Conservation (phyloP, 495 filamentous ascomycete genomes). For the Daldinia loculata region DNA sequence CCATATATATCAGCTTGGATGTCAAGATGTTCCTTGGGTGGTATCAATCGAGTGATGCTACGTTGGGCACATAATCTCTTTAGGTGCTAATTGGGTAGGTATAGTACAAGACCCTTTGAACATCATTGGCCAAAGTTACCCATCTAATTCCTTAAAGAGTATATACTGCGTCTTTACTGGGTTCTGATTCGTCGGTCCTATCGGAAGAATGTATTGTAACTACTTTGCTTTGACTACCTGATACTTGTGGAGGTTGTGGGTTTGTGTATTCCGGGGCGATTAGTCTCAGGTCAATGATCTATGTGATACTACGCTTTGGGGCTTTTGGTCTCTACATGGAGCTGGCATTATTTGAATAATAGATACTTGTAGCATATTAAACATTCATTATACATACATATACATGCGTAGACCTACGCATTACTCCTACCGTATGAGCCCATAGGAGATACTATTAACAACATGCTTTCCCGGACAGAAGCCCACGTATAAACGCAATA, state of each 20-base stretch:
- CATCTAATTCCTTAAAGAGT: background rate
- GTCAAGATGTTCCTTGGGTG: background rate
- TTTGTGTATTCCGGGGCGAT: too few species aligned
- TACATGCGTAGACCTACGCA: conserved; percentile 5
- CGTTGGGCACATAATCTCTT: background rate
- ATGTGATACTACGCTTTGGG: too few species aligned
- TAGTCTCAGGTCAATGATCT: too few species aligned
- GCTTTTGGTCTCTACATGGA: too few species aligned
- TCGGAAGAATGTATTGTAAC: background rate
- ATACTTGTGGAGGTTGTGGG: too few species aligned
- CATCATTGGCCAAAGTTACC: background rate
- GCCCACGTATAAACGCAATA: conserved; percentile 27
- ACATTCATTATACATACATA: background rate
- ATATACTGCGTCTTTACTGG: background rate
- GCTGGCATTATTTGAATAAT: too few species aligned
- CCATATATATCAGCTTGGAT: background rate
- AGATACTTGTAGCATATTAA: too few species aligned
- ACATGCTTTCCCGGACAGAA: conserved; percentile 29
- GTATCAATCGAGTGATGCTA: background rate
- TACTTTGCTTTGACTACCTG: too few species aligned
- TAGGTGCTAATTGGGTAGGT: background rate
- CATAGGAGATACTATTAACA: conserved; percentile 4
- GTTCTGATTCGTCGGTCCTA: background rate
- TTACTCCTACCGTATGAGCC: background rate
- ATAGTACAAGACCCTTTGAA: background rate